Percentiles rank a stretch among this genome's conserved stretches.
phyloP scores from a whole-genome alignment of 371 early-diverging fungal genomes.

The Haplosporangium sp. region DNA sequence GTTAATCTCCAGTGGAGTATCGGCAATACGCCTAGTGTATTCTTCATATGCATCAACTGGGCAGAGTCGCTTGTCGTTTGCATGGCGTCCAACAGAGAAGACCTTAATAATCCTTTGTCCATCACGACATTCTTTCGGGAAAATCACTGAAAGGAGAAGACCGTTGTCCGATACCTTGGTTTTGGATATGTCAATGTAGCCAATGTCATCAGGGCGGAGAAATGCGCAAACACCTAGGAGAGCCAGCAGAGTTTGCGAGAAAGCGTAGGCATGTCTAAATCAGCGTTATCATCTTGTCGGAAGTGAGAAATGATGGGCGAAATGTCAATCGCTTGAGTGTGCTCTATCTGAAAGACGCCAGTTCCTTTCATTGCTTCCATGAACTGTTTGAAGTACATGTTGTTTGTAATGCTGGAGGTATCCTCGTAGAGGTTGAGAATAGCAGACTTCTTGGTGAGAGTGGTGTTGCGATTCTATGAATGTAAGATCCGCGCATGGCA shows the following conservation, averaged over 20 bases:
- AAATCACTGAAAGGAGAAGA: too few relatives aligned
- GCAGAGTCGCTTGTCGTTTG: background rate
- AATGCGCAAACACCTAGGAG: background rate
- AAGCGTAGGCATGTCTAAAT: background rate
- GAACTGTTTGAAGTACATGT: background rate
- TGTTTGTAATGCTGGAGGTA: background rate
- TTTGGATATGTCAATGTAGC: background rate
- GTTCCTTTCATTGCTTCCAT: background rate
- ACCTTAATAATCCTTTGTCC: background rate
- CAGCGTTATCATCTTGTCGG: background rate
- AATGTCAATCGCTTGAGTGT: background rate
- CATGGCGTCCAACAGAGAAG: background rate
- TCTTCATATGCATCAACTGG: background rate
- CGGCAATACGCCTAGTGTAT: too few relatives aligned
- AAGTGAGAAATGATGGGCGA: background rate
- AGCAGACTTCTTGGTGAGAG: background rate
- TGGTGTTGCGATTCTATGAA: background rate
- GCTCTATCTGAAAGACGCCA: background rate
- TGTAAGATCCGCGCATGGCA: background rate
- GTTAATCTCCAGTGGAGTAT: too few relatives aligned
- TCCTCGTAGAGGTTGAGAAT: background rate
- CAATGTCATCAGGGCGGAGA: background rate
- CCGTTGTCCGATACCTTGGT: too few relatives aligned
- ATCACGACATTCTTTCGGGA: background rate
- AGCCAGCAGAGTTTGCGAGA: background rate